These are phyloP conservation scores for Dactylellina sp. DNA, from an alignment of 2,329 filamentous ascomycete genomes.

Conservation along the genomic window DNA sequence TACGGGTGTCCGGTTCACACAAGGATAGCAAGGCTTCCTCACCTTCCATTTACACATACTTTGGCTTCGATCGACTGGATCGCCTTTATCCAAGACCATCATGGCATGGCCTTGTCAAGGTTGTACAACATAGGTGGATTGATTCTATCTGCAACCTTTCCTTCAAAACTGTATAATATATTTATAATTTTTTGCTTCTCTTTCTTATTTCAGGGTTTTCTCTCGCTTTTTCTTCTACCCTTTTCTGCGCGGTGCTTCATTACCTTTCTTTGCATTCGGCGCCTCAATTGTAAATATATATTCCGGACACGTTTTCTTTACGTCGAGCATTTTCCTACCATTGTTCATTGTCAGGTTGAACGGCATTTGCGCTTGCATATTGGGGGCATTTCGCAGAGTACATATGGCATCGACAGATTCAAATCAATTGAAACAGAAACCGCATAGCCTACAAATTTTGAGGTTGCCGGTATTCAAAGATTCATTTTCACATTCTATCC, in stretches of 20 bases:
- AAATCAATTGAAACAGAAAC: conserved; percentile 52
- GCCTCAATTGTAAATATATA: conserved; percentile 27
- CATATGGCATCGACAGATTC: conserved; percentile 45
- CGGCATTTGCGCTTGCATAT: conserved; percentile 48
- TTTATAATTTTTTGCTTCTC: conserved; percentile 10
- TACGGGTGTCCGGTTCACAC: conserved; percentile 35
- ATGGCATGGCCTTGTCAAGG: background rate
- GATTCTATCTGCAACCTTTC: conserved; percentile 20
- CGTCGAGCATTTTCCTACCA: conserved; percentile 24
- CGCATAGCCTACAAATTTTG: conserved; percentile 57
- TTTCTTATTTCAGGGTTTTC: conserved; percentile 11
- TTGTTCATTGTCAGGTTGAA: conserved; percentile 34
- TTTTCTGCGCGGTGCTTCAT: conserved; percentile 23
- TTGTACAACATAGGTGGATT: conserved; percentile 27
- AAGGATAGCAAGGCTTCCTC: conserved; percentile 29
- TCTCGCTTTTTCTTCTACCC: background rate
- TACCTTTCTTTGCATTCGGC: conserved; percentile 34
- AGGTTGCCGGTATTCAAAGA: conserved; percentile 54
- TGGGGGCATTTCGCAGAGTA: conserved; percentile 40
- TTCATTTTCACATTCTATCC: background rate
- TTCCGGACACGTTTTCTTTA: conserved; percentile 10
- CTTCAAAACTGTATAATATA: conserved; percentile 50
- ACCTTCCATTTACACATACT: conserved; percentile 15
- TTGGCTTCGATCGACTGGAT: conserved; percentile 17
- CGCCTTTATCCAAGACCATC: conserved; percentile 11